A percentile compares a stretch with the other conserved stretches of the same genome.
Evolutionary conservation across 257 asterid species (phyloP).

Genomic region (Petunia secreta): DNA sequence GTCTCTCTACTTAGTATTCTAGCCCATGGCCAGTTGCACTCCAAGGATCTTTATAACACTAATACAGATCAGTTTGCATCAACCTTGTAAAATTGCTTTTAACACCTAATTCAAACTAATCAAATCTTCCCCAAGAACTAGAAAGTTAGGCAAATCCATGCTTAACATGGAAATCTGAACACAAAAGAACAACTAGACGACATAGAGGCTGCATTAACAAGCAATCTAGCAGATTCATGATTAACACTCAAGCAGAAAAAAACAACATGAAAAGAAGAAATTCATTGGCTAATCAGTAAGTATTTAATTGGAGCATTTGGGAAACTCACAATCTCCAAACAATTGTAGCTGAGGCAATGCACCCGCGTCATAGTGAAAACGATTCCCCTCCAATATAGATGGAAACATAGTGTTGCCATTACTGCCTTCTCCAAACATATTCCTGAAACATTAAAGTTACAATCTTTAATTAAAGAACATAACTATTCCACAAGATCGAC

Average conservation of each 20-base stretch:
- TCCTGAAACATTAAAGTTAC: conserved; percentile 40
- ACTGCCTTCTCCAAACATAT: conserved; percentile 64
- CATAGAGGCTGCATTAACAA: neutral
- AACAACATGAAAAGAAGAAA: conserved; percentile 18
- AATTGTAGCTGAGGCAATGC: conserved; percentile 68
- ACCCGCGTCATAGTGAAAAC: conserved; percentile 42
- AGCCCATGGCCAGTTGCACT: neutral
- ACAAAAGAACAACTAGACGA: neutral
- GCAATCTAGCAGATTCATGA: neutral
- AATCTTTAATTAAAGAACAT: conserved; percentile 34
- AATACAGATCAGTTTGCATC: neutral
- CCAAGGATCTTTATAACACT: neutral
- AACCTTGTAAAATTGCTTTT: neutral
- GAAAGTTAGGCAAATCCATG: neutral
- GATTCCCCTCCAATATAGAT: conserved; percentile 50
- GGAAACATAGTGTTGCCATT: conserved; percentile 49
- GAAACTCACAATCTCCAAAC: conserved; percentile 65
- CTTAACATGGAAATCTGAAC: neutral
- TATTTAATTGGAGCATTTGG: neutral
- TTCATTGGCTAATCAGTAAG: neutral
- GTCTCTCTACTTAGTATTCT: neutral
- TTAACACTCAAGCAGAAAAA: neutral
- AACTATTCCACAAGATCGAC: neutral
- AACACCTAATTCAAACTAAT: conserved; percentile 2
- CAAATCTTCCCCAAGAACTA: neutral